Conservation (phyloP, 2,329 filamentous ascomycete genomes). For the Aspergillus sp. region DNA sequence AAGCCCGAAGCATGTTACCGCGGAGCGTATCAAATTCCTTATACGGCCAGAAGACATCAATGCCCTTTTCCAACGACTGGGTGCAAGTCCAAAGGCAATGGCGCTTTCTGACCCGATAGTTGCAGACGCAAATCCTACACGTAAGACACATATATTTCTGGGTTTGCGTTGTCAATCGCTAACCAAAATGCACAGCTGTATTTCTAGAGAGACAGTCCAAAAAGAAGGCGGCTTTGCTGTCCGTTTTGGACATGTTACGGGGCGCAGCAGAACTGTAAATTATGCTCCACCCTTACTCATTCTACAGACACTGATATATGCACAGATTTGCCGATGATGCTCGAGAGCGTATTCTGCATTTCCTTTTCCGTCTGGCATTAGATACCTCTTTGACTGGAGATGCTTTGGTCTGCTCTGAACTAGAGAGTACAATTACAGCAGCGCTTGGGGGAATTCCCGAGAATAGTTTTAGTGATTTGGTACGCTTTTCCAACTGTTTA, state of each 20-base stretch:
- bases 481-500: slow-evolving; percentile 5
- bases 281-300: not conserved
- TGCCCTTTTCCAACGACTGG: slow-evolving; percentile 55
- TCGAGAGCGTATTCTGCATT: slow-evolving; percentile 23
- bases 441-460: slow-evolving; percentile 22
- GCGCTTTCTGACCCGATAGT: slow-evolving; percentile 22
- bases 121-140: slow-evolving; percentile 16
- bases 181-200: slow-evolving; percentile 7
- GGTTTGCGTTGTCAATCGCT: not conserved
- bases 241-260: slow-evolving; percentile 28
- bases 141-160: slow-evolving; percentile 13
- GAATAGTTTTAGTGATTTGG: slow-evolving; percentile 14
- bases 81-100: slow-evolving; percentile 48
- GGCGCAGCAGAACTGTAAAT: slow-evolving; percentile 27
- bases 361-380: slow-evolving; percentile 33
- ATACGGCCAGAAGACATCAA: slow-evolving; percentile 40
- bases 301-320: slow-evolving; percentile 6
- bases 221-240: slow-evolving; percentile 22
- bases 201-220: slow-evolving; percentile 7
- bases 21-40: slow-evolving; percentile 24
- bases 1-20: slow-evolving; percentile 17
- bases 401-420: slow-evolving; percentile 21
- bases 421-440: slow-evolving; percentile 29
- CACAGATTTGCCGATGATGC: slow-evolving; percentile 30
- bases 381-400: slow-evolving; percentile 29